Evolutionary conservation across 805 yeast species (phyloP).

Genomic region (Kluyveromyces lactis): DNA sequence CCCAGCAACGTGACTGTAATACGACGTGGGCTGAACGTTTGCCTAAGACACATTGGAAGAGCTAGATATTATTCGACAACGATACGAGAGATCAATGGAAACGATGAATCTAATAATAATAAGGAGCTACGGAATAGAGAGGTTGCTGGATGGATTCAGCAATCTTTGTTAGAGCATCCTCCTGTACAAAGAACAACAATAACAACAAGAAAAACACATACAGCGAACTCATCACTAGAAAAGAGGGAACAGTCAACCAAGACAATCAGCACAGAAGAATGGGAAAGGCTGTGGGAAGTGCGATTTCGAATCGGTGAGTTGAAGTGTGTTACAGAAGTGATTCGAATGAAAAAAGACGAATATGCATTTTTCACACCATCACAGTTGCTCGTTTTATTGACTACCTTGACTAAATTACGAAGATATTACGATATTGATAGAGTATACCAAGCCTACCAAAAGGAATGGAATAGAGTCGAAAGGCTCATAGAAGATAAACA

Average conservation of each 20-base stretch:
- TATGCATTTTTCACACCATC: slow-evolving; percentile 11
- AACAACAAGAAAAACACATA: not conserved
- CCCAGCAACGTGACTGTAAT: not conserved
- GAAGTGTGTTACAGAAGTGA: slow-evolving; percentile 8
- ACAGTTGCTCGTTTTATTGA: slow-evolving; percentile 14
- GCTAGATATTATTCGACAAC: not conserved
- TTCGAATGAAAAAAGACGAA: slow-evolving; percentile 5
- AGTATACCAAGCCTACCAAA: slow-evolving; percentile 11
- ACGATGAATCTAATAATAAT: not conserved
- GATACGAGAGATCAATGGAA: slow-evolving; percentile 1
- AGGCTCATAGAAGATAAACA: slow-evolving; percentile 1
- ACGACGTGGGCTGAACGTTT: not conserved
- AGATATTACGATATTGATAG: slow-evolving; percentile 17
- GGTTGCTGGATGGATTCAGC: slow-evolving; percentile 12
- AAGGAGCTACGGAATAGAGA: slow-evolving; percentile 10
- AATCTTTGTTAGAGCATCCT: slow-evolving; percentile 9
- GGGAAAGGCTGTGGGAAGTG: slow-evolving; percentile 11
- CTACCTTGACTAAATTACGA: slow-evolving; percentile 8
- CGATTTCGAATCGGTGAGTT: slow-evolving; percentile 13
- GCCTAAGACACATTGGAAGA: not conserved
- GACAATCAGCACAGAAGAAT: slow-evolving; percentile 1
- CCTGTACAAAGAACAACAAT: slow-evolving; percentile 4
- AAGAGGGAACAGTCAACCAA: not conserved
- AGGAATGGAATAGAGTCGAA: slow-evolving; percentile 6
- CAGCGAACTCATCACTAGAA: not conserved